Base-by-base conservation (phyloP, 306 rosid species). In the Albizia julibrissin region DNA sequence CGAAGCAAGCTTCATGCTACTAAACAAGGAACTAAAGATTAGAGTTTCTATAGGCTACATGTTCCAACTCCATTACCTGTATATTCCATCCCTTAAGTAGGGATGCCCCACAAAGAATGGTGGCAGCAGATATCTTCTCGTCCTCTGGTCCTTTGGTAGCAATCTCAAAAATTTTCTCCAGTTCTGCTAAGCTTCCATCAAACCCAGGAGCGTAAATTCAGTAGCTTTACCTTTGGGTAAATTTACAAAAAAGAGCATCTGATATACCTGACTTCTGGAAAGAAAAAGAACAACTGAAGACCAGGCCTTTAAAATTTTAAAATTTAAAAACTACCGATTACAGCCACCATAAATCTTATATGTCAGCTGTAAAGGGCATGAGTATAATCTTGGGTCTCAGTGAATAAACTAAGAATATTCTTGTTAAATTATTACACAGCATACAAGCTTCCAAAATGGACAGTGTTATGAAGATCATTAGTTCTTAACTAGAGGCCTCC, bases 111-210 rank as follows among this genome's bases (percentile, higher is more conserved):
- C 99, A 96, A 78, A 96, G 97, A 87, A 96, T 86, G 65, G 94
- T 87, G 59, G 97, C 97, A 77, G 97, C 97, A 80, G 94, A 92
- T 83, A 93, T 90, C 94, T 89, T 96, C 86, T 93, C 97, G 70
- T 91, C 97, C 68, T 93, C 88, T 61, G 99, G 88, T 92, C 97
- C 99, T 70, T 89, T 87, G 84, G 86, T 86, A 82, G 97, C 98
- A 86, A 93, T 75, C 87, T 89, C 94, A 83, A 92, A 93, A 82
- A 91, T 81, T 81, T 92, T 96, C 91, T 96, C 92, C 85, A 96
- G 90, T 69, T 96, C 99, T 92, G 99, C 97, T 88, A 96, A 93
- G 91, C 99, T 93, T 96, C 97, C 99, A 96, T 93, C 89, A 92
- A 96, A 96, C 82, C 97, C 97, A 96, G 90, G 94, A 96, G 98